Base-by-base conservation (phyloP, 441 rosid species). In the Gossypium davidsonii region DNA sequence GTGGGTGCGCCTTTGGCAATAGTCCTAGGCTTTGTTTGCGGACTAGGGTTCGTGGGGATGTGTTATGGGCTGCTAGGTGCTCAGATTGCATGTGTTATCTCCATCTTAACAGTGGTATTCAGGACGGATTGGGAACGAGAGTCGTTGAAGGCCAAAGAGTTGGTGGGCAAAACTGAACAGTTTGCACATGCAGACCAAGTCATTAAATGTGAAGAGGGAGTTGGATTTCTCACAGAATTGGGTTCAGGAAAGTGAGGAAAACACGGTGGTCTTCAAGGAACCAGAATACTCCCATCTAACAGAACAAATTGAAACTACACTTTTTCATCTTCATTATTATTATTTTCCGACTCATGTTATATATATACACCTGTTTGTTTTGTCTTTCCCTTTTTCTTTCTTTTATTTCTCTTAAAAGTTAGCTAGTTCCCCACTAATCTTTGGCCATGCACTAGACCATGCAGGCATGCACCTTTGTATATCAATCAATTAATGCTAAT, bases 1-100 rank as follows among this genome's bases (percentile, higher is more conserved):
- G 93, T 93, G 83, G 98, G 98, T 60, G 96, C 98, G 46, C 98
- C 97, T 7, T 77, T 88, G 57, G 98, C 97, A 2, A 42, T 91
- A 46, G 75, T 80, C n/a, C 66, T 91, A 75, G 90, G 84, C 67
- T 93, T 94, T 78, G 83, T 79, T 75, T 85, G 82, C 88, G 77
- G 78, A 11, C 62, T 87, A 72, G 91, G 97, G 68, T 91, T 94
- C 79, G 69, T 86, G 86, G 98, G 98, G 61, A 91, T 94, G 2
- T 91, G 96, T 62, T 94, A 90, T 73, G 97, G 98, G 44, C 88
- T 94, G 26, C 79, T 94, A 23, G 90, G 85, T 9, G 98, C 98
- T 77, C 98, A 91, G 78, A 37, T 90, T 28, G 88, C 89, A 5
- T 93, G 98, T 55, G 91, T 81, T 0, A 78, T 84, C 76, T 90